These are phyloP conservation scores for Pseudozyma flocculosa DNA, from an alignment of 1,284 basidiomycete species.

Conservation along the genomic window DNA sequence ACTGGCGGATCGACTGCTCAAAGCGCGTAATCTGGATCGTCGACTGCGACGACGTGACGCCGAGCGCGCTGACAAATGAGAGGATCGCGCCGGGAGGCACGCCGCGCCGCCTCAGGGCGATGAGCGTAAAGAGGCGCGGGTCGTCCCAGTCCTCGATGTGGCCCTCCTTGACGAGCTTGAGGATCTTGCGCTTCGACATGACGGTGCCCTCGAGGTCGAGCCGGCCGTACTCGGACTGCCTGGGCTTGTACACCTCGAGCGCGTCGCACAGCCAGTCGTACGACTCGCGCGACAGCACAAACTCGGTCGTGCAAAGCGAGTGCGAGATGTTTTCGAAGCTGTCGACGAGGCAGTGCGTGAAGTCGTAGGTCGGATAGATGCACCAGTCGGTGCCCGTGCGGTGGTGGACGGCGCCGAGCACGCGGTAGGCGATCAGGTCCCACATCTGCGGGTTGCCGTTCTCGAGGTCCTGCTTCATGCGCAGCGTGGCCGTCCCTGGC, in stretches of 20 bases:
- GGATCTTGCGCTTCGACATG: conserved; percentile 95
- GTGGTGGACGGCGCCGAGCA: conserved; percentile 77
- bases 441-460: conserved; percentile 94
- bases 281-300: conserved; percentile 94
- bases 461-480: conserved; percentile 92
- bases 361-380: conserved; percentile 98
- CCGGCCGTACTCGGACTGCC: conserved; percentile 89
- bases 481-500: conserved; percentile 86
- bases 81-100: conserved; percentile 92
- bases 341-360: conserved; percentile 95
- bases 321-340: conserved; percentile 95
- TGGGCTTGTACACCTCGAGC: conserved; percentile 75
- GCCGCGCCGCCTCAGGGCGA: conserved; percentile 95
- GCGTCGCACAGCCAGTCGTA: conserved; percentile 95
- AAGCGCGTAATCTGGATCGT: conserved; percentile 98
- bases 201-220: conserved; percentile 97
- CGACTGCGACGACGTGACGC: conserved; percentile 89
- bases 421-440: conserved; percentile 98
- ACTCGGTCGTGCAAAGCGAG: conserved; percentile 96
- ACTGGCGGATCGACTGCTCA: conserved; percentile 94
- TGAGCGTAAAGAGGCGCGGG: conserved; percentile 94
- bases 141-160: conserved; percentile 94
- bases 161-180: conserved; percentile 85
- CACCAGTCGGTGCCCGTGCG: conserved; percentile 94
- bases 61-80: conserved; percentile 94